A percentile compares a stretch with the other conserved stretches of the same genome.
Evolutionary conservation across 1,284 basidiomycete genomes (phyloP).

Genomic region (Cryptococcus sp.): DNA sequence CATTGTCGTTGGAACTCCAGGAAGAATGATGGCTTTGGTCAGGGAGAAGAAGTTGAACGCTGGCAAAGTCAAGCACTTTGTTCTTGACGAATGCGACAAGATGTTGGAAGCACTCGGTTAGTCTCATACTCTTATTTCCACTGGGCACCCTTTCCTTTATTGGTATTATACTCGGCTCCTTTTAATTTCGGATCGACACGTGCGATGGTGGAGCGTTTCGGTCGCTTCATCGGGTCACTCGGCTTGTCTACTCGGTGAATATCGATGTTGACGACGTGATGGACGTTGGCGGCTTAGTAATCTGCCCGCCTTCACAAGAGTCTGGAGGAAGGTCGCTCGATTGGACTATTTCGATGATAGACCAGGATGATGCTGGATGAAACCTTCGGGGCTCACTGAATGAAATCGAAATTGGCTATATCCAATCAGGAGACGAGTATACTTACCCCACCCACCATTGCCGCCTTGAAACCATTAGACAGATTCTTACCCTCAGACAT

Average conservation of each 20-base stretch:
- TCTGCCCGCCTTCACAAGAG: too few species aligned
- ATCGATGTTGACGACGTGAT: too few species aligned
- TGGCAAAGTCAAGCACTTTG: constrained; percentile 96
- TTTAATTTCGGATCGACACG: too few species aligned
- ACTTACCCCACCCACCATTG: constrained; percentile 52
- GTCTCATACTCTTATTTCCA: constrained; percentile 55
- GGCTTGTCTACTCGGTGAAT: neutral
- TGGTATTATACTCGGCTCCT: constrained; percentile 2
- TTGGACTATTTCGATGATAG: neutral
- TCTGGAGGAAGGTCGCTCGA: too few species aligned
- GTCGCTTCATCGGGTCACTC: constrained; percentile 19
- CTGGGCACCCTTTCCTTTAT: constrained; percentile 27
- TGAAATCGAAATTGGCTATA: too few species aligned
- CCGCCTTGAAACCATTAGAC: constrained; percentile 18
- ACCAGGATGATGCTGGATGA: constrained; percentile 3
- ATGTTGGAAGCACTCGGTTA: constrained; percentile 99
- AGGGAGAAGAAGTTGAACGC: constrained; percentile 90
- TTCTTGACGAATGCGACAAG: constrained; percentile 99
- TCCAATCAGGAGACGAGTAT: too few species aligned
- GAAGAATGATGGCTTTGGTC: constrained; percentile 85
- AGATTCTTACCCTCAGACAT: constrained; percentile 66
- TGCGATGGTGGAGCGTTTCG: constrained; percentile 26
- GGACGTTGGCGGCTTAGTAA: too few species aligned
- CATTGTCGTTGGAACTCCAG: constrained; percentile 97
- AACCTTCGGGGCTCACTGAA: too few species aligned